Evolutionary conservation across 2,329 filamentous ascomycete genomes (phyloP).

Genomic region (Ceratocystis harringtonii): DNA sequence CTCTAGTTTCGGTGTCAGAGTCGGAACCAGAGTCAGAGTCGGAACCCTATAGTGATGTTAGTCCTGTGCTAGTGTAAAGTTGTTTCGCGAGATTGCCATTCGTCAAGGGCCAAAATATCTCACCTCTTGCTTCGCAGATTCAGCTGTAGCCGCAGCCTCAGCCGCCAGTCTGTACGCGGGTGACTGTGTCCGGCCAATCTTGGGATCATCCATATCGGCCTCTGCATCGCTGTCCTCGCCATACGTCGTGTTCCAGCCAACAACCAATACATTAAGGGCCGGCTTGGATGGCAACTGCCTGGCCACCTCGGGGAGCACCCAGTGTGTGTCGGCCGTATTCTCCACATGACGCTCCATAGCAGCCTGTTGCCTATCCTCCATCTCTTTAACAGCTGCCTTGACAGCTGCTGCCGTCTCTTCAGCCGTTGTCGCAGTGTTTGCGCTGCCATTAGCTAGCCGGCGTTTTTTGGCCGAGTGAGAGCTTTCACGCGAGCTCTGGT

Average conservation of each 20-base stretch:
- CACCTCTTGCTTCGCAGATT: conserved; percentile 21
- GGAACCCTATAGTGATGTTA: conserved; percentile 15
- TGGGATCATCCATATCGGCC: conserved; percentile 24
- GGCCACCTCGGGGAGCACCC: conserved; percentile 47
- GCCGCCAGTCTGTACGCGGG: conserved; percentile 22
- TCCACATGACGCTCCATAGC: conserved; percentile 47
- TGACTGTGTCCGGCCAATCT: conserved; percentile 26
- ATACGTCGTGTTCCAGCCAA: conserved; percentile 38
- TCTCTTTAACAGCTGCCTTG: conserved; percentile 47
- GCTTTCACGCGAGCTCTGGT: conserved; percentile 26
- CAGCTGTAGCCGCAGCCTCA: background rate
- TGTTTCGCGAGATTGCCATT: background rate
- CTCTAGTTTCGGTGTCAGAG: conserved; percentile 10
- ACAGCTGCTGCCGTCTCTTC: conserved; percentile 33
- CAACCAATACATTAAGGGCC: conserved; percentile 43
- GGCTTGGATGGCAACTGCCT: conserved; percentile 24
- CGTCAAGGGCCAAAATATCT: conserved; percentile 12
- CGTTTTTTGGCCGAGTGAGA: conserved; percentile 47
- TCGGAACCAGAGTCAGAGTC: conserved; percentile 10
- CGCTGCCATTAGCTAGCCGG: conserved; percentile 29
- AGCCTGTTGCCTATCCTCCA: conserved; percentile 49
- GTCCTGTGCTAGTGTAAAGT: background rate
- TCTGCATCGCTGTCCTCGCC: conserved; percentile 21
- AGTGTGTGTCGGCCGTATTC: conserved; percentile 54
- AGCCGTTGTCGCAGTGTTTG: conserved; percentile 23